These are phyloP conservation scores for Pseudogymnoascus sp. DNA, from an alignment of 2,329 filamentous ascomycete species.

Conservation along the genomic window DNA sequence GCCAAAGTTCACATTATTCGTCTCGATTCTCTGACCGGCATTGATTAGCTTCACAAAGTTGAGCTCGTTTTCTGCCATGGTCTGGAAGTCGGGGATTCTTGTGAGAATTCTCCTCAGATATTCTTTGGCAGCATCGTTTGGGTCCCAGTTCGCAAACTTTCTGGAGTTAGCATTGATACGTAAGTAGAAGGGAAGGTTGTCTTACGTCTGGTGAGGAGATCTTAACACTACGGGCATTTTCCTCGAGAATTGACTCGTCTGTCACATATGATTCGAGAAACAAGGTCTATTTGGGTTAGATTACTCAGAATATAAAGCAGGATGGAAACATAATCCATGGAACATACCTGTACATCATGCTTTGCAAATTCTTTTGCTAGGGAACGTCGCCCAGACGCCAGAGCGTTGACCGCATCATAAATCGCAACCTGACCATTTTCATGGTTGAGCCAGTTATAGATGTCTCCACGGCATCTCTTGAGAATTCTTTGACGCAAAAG, in stretches of 20 bases:
- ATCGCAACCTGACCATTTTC: conserved; percentile 98
- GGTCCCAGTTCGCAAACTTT: conserved; percentile 82
- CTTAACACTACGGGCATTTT: conserved; percentile 95
- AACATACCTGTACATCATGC: conserved; percentile 74
- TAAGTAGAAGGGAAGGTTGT: not conserved
- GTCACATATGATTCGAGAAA: conserved; percentile 96
- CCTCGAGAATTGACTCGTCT: conserved; percentile 85
- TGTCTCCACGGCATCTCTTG: conserved; percentile 94
- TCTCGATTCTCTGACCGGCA: conserved; percentile 81
- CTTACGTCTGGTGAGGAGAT: conserved; percentile 90
- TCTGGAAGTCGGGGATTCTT: conserved; percentile 92
- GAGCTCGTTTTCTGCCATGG: conserved; percentile 86
- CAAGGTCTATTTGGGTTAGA: conserved; percentile 55
- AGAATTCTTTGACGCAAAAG: conserved; percentile 93
- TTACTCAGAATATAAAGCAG: not conserved
- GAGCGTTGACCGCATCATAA: conserved; percentile 94
- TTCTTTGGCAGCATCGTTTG: conserved; percentile 83
- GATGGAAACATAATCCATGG: not conserved
- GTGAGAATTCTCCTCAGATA: conserved; percentile 85
- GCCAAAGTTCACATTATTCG: conserved; percentile 95
- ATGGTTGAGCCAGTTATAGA: conserved; percentile 91
- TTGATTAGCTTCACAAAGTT: conserved; percentile 99
- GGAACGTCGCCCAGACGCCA: conserved; percentile 70
- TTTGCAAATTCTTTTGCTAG: conserved; percentile 96
- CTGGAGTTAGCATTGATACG: conserved; percentile 13